phyloP scores from a whole-genome alignment of 2,329 filamentous ascomycete species.

The Tolypocladium ophioglossoides region DNA sequence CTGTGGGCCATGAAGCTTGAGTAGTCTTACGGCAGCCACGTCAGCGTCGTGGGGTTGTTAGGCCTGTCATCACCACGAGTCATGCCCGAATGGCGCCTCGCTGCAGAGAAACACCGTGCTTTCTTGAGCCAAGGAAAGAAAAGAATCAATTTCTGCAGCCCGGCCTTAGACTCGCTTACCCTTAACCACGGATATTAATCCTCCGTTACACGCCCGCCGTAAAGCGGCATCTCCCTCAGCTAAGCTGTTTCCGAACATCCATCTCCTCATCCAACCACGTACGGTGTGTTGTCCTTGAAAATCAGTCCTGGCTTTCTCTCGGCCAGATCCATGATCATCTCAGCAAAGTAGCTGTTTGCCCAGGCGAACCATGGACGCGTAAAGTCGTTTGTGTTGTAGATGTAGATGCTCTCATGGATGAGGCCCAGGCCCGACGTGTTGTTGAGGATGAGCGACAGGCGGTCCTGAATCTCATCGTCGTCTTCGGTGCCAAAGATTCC shows the following conservation, averaged over 20 bases:
- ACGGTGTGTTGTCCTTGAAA: slow-evolving; percentile 11
- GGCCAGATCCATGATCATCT: slow-evolving; percentile 58
- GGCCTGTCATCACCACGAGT: too few species aligned
- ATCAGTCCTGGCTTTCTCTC: slow-evolving; percentile 72
- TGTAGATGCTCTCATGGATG: slow-evolving; percentile 37
- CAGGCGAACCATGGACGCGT: slow-evolving; percentile 36
- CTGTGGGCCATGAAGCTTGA: not conserved
- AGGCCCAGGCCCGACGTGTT: slow-evolving; percentile 31
- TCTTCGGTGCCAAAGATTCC: slow-evolving; percentile 35
- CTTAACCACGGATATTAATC: not conserved
- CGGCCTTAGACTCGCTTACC: too few species aligned
- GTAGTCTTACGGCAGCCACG: not conserved
- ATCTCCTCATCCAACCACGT: slow-evolving; percentile 2
- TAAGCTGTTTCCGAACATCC: not conserved
- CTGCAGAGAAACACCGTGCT: not conserved
- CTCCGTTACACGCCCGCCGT: not conserved
- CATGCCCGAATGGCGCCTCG: too few species aligned
- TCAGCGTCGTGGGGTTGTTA: too few species aligned
- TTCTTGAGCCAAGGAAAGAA: not conserved
- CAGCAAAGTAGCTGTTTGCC: slow-evolving; percentile 32
- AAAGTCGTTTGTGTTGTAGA: slow-evolving; percentile 27
- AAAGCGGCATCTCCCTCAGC: not conserved
- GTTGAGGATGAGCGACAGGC: slow-evolving; percentile 26
- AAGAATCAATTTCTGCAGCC: not conserved
- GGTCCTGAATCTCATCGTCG: slow-evolving; percentile 23